Evolutionary conservation across 352 stramenopile genomes (phyloP).

Genomic region (Phytophthora citricola): DNA sequence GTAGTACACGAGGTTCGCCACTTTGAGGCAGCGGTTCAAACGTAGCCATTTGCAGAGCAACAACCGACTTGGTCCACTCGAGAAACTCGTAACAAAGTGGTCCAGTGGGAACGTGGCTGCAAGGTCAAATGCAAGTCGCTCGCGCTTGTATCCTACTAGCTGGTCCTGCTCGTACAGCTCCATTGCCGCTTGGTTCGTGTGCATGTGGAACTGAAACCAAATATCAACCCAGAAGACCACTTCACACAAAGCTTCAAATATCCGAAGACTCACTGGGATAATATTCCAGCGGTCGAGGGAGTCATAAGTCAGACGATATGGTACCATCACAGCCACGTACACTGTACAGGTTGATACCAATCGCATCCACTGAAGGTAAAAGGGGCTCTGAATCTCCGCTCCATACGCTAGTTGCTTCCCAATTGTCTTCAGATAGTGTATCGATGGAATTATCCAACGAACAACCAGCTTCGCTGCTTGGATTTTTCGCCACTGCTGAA

Average conservation of each 20-base stretch:
- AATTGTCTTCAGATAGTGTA: neutral
- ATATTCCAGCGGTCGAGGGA: constrained; percentile 49
- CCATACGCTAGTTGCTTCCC: constrained; percentile 40
- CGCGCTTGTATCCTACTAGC: constrained; percentile 57
- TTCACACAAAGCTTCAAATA: constrained; percentile 50
- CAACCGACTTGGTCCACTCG: constrained; percentile 6
- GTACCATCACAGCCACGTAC: constrained; percentile 54
- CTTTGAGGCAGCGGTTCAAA: constrained; percentile 66
- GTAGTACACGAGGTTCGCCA: constrained; percentile 61
- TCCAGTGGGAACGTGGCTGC: constrained; percentile 58
- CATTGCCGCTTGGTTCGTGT: constrained; percentile 55
- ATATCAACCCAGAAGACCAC: constrained; percentile 61
- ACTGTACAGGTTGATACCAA: constrained; percentile 55
- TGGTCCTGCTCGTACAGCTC: constrained; percentile 73
- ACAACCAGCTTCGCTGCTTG: constrained; percentile 5
- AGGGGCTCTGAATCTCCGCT: constrained; percentile 60
- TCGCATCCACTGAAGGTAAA: constrained; percentile 64
- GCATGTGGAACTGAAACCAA: constrained; percentile 70
- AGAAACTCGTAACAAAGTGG: constrained; percentile 43
- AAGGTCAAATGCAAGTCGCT: constrained; percentile 50
- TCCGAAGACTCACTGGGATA: constrained; percentile 41
- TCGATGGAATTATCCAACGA: constrained; percentile 11
- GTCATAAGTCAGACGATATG: constrained; percentile 68
- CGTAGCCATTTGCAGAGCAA: constrained; percentile 47
- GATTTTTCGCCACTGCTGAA: constrained; percentile 25